Base-by-base conservation (phyloP, 345 rosid species). In the Punica granatum region DNA sequence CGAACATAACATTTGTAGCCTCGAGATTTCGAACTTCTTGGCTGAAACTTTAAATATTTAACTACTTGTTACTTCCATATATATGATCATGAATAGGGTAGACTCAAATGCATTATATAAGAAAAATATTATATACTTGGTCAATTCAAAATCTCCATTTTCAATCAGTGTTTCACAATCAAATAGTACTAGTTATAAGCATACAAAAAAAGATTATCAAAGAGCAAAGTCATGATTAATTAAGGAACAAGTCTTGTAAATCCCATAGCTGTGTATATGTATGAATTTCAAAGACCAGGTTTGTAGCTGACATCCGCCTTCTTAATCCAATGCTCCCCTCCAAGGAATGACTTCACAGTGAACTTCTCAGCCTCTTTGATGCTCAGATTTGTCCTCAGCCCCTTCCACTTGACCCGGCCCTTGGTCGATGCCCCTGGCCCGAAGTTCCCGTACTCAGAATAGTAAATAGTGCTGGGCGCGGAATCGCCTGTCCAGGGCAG, bases 391-490 rank as follows among this genome's bases (percentile, higher is more conserved):
- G 59, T 70, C 70, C 67, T 88, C 66, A 88, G 70, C 14, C 91
- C 90, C 77, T 65, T 84, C 95, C 95, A 88, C 68, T 76, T 83
- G 51, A 88, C 90, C 18, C 91, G 74, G 34, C 80, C 62, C 69
- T 73, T 81, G 0, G 84, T 88, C 7, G 75, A 78, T 3, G 90
- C 69, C 44, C 89, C 95, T 0, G 84, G 60, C 0, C 95, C 95
- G 7, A 33, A 69, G 39, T 88, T 88, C 72, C 66, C 42, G 53
- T 74, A 80, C 64, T 89, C 90, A 0, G 82, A 78, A 30, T 89
- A 89, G 58, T 77, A 89, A 8, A 86, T 86, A 7, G 92, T 89
- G 67, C 72, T 73, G 15, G 92, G 92, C 21, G 90, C 90, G 10
- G 77, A 70, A 36, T 75, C 66, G 31, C 96, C 92, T 2, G 31